These are phyloP conservation scores for Hordeum marinum DNA, from an alignment of 176 grass and related monocot species.

Conservation along the genomic window DNA sequence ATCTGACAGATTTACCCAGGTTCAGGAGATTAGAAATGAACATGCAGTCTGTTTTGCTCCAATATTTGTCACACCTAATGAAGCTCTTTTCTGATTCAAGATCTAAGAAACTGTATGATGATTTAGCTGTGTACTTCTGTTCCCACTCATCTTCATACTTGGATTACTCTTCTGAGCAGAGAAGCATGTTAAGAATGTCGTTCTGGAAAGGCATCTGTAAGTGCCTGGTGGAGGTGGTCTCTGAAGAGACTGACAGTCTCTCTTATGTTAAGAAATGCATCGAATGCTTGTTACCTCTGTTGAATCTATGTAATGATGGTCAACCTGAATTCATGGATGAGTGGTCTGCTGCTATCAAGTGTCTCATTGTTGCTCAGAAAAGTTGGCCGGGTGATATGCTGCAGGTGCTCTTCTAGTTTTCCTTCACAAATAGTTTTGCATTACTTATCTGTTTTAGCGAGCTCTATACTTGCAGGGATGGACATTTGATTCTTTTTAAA, in stretches of 20 bases:
- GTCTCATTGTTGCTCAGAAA: conserved; percentile 45
- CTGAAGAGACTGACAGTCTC: conserved; percentile 33
- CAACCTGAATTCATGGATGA: conserved; percentile 42
- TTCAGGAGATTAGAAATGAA: conserved; percentile 72
- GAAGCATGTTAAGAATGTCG: conserved; percentile 64
- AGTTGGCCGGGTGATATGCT: conserved; percentile 61
- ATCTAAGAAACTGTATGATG: conserved; percentile 65
- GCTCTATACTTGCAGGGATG: neutral
- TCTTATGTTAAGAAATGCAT: conserved; percentile 65
- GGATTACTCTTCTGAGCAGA: conserved; percentile 45
- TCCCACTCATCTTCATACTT: conserved; percentile 42
- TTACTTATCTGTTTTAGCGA: conserved; percentile 11
- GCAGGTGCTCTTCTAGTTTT: conserved; percentile 40
- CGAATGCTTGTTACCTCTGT: conserved; percentile 45
- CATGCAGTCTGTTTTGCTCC: conserved; percentile 58
- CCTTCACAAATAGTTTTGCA: neutral
- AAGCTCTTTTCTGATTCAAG: conserved; percentile 70
- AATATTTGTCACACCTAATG: conserved; percentile 56
- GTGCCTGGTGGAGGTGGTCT: conserved; percentile 47
- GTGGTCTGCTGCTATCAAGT: conserved; percentile 67
- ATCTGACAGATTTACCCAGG: conserved; percentile 73
- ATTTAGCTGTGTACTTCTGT: conserved; percentile 67
- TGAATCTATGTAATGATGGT: conserved; percentile 48
- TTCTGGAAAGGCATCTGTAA: conserved; percentile 71
- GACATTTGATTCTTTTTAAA: too few relatives aligned